A percentile compares a stretch with the other conserved stretches of the same genome.
These are phyloP conservation scores for Dipodascus geniculatus DNA, from an alignment of 805 yeast genomes.

Conservation along the genomic window DNA sequence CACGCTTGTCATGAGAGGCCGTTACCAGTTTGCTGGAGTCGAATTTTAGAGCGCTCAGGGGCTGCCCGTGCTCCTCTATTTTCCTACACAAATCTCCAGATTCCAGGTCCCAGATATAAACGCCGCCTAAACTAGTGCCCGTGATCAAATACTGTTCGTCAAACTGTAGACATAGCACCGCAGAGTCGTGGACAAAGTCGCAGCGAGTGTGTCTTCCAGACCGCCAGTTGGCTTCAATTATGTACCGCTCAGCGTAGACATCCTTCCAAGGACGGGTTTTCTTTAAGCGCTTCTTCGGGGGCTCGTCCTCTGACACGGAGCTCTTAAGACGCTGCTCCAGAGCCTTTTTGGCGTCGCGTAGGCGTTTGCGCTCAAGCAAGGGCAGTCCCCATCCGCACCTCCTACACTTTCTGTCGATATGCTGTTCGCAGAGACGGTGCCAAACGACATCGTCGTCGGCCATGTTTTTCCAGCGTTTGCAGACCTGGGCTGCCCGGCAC, in stretches of 20 bases:
- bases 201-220: conserved; percentile 57
- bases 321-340: conserved; percentile 20
- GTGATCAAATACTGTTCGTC: conserved; percentile 72
- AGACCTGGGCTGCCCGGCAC: conserved; percentile 89
- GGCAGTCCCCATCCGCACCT: conserved; percentile 99
- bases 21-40: conserved; percentile 85
- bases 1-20: conserved; percentile 83
- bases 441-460: conserved; percentile 97
- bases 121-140: conserved; percentile 84
- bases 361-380: conserved; percentile 64
- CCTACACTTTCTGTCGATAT: conserved; percentile 93
- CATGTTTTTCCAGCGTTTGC: conserved; percentile 70
- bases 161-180: conserved; percentile 79
- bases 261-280: conserved; percentile 87
- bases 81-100: conserved; percentile 68
- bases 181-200: conserved; percentile 67
- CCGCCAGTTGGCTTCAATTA: conserved; percentile 92
- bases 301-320: conserved; percentile 2
- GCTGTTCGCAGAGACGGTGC: conserved; percentile 98
- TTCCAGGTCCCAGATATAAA: conserved; percentile 85
- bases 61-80: conserved; percentile 80
- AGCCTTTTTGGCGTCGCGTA: conserved; percentile 22
- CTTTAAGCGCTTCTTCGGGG: conserved; percentile 8
- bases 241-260: conserved; percentile 81
- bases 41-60: conserved; percentile 73